Evolutionary conservation across 2,329 filamentous ascomycete species (phyloP).

Genomic region (Fusarium sp.): DNA sequence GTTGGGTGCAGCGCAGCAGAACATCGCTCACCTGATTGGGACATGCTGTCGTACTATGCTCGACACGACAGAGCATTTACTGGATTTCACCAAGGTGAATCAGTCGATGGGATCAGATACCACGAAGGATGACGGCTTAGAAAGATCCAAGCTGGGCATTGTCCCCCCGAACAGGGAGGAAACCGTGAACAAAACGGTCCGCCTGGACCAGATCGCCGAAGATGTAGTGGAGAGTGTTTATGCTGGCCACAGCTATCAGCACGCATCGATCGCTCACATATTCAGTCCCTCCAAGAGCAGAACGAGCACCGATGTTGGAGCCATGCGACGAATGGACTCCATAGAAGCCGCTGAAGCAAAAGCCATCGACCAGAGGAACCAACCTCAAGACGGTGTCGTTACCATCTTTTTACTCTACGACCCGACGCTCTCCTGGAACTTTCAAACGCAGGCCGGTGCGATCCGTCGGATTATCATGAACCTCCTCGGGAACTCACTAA

Average conservation of each 20-base stretch:
- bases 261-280: neutral
- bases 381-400: neutral
- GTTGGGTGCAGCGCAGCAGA: neutral
- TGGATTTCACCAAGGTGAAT: neutral
- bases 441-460: constrained; percentile 62
- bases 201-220: neutral
- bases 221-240: constrained; percentile 10
- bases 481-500: constrained; percentile 69
- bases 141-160: no score
- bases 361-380: neutral
- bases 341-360: neutral
- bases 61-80: neutral
- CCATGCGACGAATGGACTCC: neutral
- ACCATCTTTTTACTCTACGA: neutral
- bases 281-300: neutral
- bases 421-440: constrained; percentile 53
- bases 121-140: fast-evolving
- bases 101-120: neutral
- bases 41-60: neutral
- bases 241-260: neutral
- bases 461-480: constrained; percentile 68
- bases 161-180: no score
- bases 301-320: neutral
- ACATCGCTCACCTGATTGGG: neutral
- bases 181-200: neutral